A percentile compares a stretch with the other conserved stretches of the same genome.
Evolutionary conservation across 257 asterid genomes (phyloP).

Genomic region (Rhazya stricta): DNA sequence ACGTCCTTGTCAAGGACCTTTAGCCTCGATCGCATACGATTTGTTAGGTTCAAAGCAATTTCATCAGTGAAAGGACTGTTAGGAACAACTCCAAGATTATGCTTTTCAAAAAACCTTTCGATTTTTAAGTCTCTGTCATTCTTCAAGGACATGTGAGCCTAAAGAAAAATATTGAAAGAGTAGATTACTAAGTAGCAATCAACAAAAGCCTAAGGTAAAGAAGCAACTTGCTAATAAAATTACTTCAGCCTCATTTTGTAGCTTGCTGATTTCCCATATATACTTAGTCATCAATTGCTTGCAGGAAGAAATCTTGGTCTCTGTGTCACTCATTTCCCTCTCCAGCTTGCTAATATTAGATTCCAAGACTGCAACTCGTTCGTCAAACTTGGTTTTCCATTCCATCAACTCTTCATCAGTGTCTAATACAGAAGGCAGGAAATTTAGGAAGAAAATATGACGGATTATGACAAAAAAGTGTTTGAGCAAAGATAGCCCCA

Average conservation of each 20-base stretch:
- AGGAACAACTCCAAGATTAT: slow-evolving; percentile 71
- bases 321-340: slow-evolving; percentile 65
- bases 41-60: slow-evolving; percentile 57
- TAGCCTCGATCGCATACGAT: slow-evolving; percentile 55
- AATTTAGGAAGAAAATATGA: slow-evolving; percentile 4
- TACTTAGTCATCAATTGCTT: slow-evolving; percentile 30
- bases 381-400: slow-evolving; percentile 89
- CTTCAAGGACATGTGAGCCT: slow-evolving; percentile 66
- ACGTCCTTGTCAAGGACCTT: slow-evolving; percentile 50
- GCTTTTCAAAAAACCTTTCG: slow-evolving; percentile 48
- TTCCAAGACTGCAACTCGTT: slow-evolving; percentile 55
- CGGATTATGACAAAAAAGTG: slow-evolving; percentile 1
- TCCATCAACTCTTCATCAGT: slow-evolving; percentile 91
- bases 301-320: slow-evolving; percentile 41
- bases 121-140: slow-evolving; percentile 59
- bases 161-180: slow-evolving; percentile 24
- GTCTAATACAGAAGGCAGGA: slow-evolving; percentile 39
- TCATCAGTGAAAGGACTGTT: slow-evolving; percentile 61
- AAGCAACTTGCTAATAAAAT: slow-evolving; percentile 22
- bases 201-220: slow-evolving; percentile 15
- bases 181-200: slow-evolving; percentile 16
- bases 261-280: slow-evolving; percentile 55
- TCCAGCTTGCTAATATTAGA: slow-evolving; percentile 51
- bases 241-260: slow-evolving; percentile 74
- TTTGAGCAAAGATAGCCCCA: neutral